phyloP scores from a whole-genome alignment of 495 filamentous ascomycete species.

The Tuber magnatum region DNA sequence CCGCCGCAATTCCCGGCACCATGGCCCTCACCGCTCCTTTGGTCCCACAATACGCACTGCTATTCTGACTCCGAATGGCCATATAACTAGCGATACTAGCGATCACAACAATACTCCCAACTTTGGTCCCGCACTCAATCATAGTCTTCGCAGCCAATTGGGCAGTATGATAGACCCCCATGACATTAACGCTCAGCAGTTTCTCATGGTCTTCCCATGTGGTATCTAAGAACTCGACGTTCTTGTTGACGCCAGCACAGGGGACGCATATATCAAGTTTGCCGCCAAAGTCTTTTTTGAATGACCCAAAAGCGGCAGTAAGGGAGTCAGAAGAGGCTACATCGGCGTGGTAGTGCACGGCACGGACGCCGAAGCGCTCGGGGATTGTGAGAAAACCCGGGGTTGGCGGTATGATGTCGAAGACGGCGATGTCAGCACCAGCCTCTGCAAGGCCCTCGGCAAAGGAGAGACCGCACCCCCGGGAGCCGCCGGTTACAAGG shows the following conservation, averaged over 20 bases:
- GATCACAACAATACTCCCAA: constrained; percentile 48
- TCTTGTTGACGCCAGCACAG: constrained; percentile 52
- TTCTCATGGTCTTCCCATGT: constrained; percentile 46
- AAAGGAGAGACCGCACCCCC: constrained; percentile 62
- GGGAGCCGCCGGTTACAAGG: constrained; percentile 84
- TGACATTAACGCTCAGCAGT: constrained; percentile 61
- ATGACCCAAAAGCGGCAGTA: constrained; percentile 70
- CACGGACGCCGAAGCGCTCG: constrained; percentile 41
- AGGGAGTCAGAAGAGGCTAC: constrained; percentile 50
- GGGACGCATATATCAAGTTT: constrained; percentile 68
- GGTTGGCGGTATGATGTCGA: constrained; percentile 42
- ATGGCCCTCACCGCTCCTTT: constrained; percentile 41
- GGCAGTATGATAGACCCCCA: constrained; percentile 67
- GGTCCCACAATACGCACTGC: constrained; percentile 43
- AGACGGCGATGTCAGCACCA: constrained; percentile 40
- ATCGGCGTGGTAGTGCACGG: constrained; percentile 42
- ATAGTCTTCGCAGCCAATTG: constrained; percentile 48
- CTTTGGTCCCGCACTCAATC: constrained; percentile 47
- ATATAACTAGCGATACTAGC: constrained; percentile 49
- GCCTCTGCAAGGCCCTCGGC: constrained; percentile 40
- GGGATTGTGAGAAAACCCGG: constrained; percentile 40
- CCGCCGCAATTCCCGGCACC: constrained; percentile 48
- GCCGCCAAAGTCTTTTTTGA: constrained; percentile 68
- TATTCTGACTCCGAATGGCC: constrained; percentile 37
- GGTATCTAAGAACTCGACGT: constrained; percentile 42